These are phyloP conservation scores for Grosmannia clavigera DNA, from an alignment of 2,329 filamentous ascomycete genomes.

Conservation along the genomic window DNA sequence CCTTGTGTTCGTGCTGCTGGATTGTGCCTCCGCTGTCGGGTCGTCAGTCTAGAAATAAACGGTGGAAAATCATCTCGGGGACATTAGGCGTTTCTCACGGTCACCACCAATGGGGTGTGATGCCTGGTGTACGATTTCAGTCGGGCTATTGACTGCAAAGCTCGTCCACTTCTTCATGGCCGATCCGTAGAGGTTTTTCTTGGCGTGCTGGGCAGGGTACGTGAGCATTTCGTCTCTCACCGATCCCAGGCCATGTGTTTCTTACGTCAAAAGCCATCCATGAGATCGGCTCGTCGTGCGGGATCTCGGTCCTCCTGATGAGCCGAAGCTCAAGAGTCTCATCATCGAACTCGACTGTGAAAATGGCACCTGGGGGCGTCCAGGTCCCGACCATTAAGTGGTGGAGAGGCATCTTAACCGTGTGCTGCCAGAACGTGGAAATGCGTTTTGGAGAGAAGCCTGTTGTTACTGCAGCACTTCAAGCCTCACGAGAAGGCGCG, in stretches of 20 bases:
- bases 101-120: conserved; percentile 68
- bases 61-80: neutral
- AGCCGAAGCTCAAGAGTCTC: conserved; percentile 61
- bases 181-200: conserved; percentile 77
- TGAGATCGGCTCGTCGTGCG: conserved; percentile 74
- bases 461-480: neutral
- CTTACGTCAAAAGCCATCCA: conserved; percentile 87
- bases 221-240: conserved; percentile 9
- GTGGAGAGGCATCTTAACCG: conserved; percentile 57
- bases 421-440: neutral
- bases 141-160: conserved; percentile 63
- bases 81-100: conserved; percentile 33
- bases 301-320: conserved; percentile 70
- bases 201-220: conserved; percentile 46
- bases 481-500: no score
- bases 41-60: neutral
- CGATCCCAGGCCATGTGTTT: conserved; percentile 18
- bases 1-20: conserved; percentile 64
- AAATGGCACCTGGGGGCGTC: conserved; percentile 81
- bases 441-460: neutral
- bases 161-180: conserved; percentile 92
- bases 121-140: conserved; percentile 60
- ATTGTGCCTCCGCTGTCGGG: conserved; percentile 49
- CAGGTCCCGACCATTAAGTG: conserved; percentile 89
- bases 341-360: conserved; percentile 80